Evolutionary conservation across 768 basidiomycete species (phyloP).

Genomic region (Cystofilobasidium ferigula): DNA sequence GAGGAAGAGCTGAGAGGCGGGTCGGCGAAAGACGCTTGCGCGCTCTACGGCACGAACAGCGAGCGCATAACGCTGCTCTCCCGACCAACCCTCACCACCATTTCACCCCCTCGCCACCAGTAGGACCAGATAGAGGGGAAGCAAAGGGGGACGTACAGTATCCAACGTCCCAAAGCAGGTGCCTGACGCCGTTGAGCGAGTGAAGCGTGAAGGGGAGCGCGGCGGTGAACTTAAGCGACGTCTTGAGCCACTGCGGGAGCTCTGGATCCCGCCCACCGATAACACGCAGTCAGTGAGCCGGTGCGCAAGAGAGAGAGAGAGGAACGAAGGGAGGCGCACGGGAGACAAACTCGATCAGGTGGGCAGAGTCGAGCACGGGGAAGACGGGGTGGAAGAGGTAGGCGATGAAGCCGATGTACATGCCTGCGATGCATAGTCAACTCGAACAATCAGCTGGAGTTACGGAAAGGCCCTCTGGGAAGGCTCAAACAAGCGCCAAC

Average conservation of each 20-base stretch:
- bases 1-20: slow-evolving; percentile 6
- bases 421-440: slow-evolving; percentile 44
- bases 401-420: slow-evolving; percentile 76
- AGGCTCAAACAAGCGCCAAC: background rate
- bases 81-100: no score
- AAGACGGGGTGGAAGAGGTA: slow-evolving; percentile 68
- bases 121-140: no score
- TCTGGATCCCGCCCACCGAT: background rate
- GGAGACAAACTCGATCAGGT: slow-evolving; percentile 61
- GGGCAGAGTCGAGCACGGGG: slow-evolving; percentile 57
- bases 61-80: no score
- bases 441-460: background rate
- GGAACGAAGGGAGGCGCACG: slow-evolving; percentile 16
- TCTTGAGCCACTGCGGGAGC: slow-evolving; percentile 47
- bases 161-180: slow-evolving; percentile 78
- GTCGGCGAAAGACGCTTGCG: no score
- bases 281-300: slow-evolving; percentile 54
- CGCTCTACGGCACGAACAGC: no score
- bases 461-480: background rate
- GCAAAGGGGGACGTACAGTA: slow-evolving; percentile 59
- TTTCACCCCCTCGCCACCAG: no score
- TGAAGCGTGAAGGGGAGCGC: slow-evolving; percentile 87
- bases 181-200: slow-evolving; percentile 76
- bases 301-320: background rate
- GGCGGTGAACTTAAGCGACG: slow-evolving; percentile 61